Base-by-base conservation (phyloP, 2,329 filamentous ascomycete genomes). In the Sporothrix globosa region DNA sequence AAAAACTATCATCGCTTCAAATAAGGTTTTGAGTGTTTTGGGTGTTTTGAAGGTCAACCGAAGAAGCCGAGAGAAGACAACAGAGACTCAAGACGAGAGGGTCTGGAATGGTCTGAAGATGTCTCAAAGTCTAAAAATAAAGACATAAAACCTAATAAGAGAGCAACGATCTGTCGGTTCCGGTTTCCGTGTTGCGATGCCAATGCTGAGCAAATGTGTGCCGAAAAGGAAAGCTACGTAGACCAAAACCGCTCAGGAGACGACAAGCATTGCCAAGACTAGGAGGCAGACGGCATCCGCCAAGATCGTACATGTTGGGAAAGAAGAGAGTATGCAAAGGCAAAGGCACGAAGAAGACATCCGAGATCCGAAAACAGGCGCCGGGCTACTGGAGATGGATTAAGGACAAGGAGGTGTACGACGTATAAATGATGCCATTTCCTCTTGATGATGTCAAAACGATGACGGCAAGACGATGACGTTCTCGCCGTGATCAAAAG, bases 261-360 rank as follows among this genome's bases (percentile, higher is more conserved):
- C 52, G 56, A 39, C 30, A 68, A 68, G 56, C 66, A 56, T n/a
- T 58, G 66, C 52, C 66, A 58, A 68, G 67, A 60, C 60, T 52
- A 68, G 41, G 54, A 50, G 24, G 53, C 53, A 14, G 39, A 50
- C 48, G 2, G n/a, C 27, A 50, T 2, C 5, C 21, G 10, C 17
- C 6, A 48, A 34, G 27, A n/a, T 17, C 41, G 41, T 34, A 30
- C 24, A n/a, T 34, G 56, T 10, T 39, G 34, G 4, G 46, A 9
- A 34, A 7, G 7, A n/a, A 19, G 61, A 52, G 27, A 21, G 41
- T 21, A n/a, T 34, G 17, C 4, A 27, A 54, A 19, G 13, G 27
- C 19, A 34, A 34, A 34, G 34, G 34, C 34, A 34, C 9, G 13
- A 68, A 19, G 41, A 58, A 34, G 58, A 5, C 30, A 41, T 34